Evolutionary conservation across 495 filamentous ascomycete genomes (phyloP).

Genomic region (Oleoguttula mirabilis): DNA sequence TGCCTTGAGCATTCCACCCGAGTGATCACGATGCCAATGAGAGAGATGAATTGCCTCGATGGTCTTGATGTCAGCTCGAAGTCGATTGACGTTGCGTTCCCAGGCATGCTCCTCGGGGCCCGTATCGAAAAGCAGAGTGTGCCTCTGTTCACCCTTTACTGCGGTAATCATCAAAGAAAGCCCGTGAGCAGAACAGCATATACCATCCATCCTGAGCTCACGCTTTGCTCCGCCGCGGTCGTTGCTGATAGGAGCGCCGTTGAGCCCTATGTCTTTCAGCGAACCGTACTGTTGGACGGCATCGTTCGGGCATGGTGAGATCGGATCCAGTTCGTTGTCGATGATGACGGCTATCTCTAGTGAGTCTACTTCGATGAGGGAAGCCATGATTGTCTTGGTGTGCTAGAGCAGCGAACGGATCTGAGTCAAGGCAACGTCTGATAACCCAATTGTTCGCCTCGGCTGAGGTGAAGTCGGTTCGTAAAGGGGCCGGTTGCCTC

Average conservation of each 20-base stretch:
- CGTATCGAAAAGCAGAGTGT: slow-evolving; percentile 48
- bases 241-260: slow-evolving; percentile 24
- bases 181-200: slow-evolving; percentile 51
- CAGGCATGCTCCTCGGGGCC: slow-evolving; percentile 47
- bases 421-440: too few species aligned
- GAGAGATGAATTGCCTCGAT: slow-evolving; percentile 33
- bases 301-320: slow-evolving; percentile 39
- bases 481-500: too few species aligned
- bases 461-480: too few species aligned
- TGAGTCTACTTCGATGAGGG: neutral
- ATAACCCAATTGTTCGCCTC: too few species aligned
- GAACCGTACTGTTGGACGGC: slow-evolving; percentile 36
- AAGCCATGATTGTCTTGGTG: neutral
- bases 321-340: slow-evolving; percentile 34
- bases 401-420: too few species aligned
- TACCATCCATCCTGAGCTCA: slow-evolving; percentile 42
- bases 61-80: slow-evolving; percentile 34
- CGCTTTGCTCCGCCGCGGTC: slow-evolving; percentile 30
- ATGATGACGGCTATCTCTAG: neutral
- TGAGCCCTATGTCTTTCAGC: slow-evolving; percentile 26
- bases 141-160: slow-evolving; percentile 38
- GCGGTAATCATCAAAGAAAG: slow-evolving; percentile 47
- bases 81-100: slow-evolving; percentile 41
- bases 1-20: slow-evolving; percentile 44
- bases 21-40: slow-evolving; percentile 56